phyloP scores from a whole-genome alignment of 2,329 filamentous ascomycete genomes.

The Microsporum audouinii region DNA sequence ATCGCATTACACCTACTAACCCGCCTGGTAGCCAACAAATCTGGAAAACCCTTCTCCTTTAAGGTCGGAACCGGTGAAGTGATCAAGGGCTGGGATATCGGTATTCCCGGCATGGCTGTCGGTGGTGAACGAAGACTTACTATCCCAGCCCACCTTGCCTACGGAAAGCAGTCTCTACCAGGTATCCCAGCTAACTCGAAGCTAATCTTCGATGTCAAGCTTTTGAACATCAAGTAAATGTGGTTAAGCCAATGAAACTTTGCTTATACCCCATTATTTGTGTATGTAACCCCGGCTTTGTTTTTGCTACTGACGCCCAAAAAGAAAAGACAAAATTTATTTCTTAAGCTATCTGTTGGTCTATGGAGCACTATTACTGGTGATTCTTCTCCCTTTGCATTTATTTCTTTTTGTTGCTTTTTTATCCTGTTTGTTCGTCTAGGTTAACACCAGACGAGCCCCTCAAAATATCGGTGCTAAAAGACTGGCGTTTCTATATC shows the following conservation, averaged over 20 bases:
- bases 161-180: constrained; percentile 70
- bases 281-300: not conserved
- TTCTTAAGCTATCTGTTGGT: not conserved
- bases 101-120: constrained; percentile 80
- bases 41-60: constrained; percentile 94
- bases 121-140: constrained; percentile 88
- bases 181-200: constrained; percentile 88
- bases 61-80: constrained; percentile 90
- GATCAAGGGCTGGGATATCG: constrained; percentile 98
- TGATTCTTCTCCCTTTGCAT: not conserved
- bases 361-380: not conserved
- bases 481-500: constrained; percentile 3
- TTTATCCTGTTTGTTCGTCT: not conserved
- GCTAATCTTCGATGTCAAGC: constrained; percentile 82
- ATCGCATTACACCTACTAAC: constrained; percentile 4
- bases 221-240: constrained; percentile 67
- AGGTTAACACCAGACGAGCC: not conserved
- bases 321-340: not conserved
- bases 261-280: not conserved
- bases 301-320: not conserved
- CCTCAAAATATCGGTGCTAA: not conserved
- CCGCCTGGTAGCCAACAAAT: constrained; percentile 70
- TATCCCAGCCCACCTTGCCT: constrained; percentile 76
- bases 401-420: not conserved
- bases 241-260: not conserved